Evolutionary conservation across 2,329 filamentous ascomycete genomes (phyloP), one percentile per base, ranked within the genome.

Genomic region (Ceratocystis cacaofunesta): DNA sequence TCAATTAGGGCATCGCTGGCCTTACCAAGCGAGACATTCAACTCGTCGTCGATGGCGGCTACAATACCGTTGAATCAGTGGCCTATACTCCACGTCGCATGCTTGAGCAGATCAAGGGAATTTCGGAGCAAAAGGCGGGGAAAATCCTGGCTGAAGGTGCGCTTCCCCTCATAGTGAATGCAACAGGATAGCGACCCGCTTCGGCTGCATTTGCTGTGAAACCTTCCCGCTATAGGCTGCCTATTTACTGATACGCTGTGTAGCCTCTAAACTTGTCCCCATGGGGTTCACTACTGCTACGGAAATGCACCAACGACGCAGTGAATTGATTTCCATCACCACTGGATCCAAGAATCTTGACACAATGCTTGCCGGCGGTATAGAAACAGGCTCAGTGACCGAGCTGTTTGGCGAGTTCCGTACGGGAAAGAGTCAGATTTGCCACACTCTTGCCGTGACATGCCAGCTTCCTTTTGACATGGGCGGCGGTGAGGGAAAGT

Each of bases 201-300:
- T 58, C 12, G n/a, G 15, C 17, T 32, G 15, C 17, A n/a, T 22
- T 41, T 25, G 30, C 28, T 19, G 17, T n/a, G 50, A 6, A 58
- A n/a, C n/a, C n/a, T 10, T 25, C 2, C 19, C 48, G 19, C 4
- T 4, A 15, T 28, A 28, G 48, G 46, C 5, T n/a, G 3, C 12
- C 8, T 28, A 15, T 10, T 17, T 25, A 48, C 8, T 28, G 62
- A 61, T 66, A 69, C 52, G 64, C 19, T 41, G 17, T 70, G 41
- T 70, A 95, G 92, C 92, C 32, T 92, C 91, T 1, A 99, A 96
- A 75, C 83, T 97, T 63, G 94, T 99, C 0, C 94, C 94, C 0
- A 96, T 99, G 92, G 94, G 94, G 52, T 99, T 99, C 74, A 99
- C 95, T 1, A 99, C 94, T 0, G 94, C 94, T 2, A 99, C 94